Evolutionary conservation across 2,329 filamentous ascomycete species (phyloP), one percentile per base, ranked within the genome.

Genomic region (Colletotrichum caudatum): DNA sequence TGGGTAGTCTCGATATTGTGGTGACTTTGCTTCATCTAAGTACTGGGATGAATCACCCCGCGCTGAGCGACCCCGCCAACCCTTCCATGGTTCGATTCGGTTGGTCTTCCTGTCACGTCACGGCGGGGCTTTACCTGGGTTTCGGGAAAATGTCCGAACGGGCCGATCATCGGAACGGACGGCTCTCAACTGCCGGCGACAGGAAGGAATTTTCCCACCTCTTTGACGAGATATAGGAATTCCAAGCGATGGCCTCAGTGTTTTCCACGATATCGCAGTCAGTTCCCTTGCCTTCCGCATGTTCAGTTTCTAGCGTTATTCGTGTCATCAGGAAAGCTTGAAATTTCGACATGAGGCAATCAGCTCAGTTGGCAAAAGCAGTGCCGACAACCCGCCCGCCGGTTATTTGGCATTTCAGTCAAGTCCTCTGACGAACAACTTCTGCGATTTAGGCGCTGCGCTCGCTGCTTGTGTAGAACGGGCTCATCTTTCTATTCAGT

Each of bases 81-180:
- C 53, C 57, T 48, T 48, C 39, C 44, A 39, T 39, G 37, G 37
- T 9, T 37, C 5, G 35, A 44, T 41, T 23, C 61, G 39, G 58
- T 9, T 39, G 18, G 41, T 44, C 18, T 44, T 39, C 54, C 54
- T 35, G 37, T 58, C 35, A 64, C 50, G 61, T 56, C 58, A 67
- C 60, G 53, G 59, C 53, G 69, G 66, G 60, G 50, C 33, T 20
- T 39, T 12, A 12, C 33, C 20, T 35, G 35, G 20, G 20, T 37
- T 66, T 59, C 69, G 69, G 65, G 54, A 60, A 72, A 66, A 69
- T 72, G 69, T 69, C 69, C 65, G 69, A 72, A 54, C 66, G 54
- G 65, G 60, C 69, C 69, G 69, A 72, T 35, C 69, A 72, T 72
- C 66, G 69, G 69, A 72, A 69, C 60, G 35, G 66, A 48, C 48